phyloP scores from a whole-genome alignment of 2,329 filamentous ascomycete species.

The Trichoderma asperellum region DNA sequence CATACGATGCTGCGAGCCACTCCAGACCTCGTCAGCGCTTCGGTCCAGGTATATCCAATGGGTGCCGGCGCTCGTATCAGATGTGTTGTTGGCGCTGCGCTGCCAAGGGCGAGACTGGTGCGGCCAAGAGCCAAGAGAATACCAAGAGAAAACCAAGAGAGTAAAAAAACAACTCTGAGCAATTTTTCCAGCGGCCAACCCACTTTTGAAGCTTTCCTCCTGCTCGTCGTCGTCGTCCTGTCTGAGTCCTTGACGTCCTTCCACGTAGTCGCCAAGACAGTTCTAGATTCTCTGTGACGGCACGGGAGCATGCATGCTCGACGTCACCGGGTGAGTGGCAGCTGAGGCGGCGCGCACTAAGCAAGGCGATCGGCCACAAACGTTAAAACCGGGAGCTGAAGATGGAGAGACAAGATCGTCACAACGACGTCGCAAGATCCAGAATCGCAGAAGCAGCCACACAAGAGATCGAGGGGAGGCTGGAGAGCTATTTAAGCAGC shows the following conservation, averaged over 20 bases:
- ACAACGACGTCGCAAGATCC: slow-evolving; percentile 25
- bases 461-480: slow-evolving; percentile 9
- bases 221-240: background rate
- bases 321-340: slow-evolving; percentile 27
- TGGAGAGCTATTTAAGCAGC: slow-evolving; percentile 23
- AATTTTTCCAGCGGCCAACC: background rate
- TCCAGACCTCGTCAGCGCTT: background rate
- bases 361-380: slow-evolving; percentile 26
- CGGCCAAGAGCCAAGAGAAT: slow-evolving; percentile 6
- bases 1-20: slow-evolving; percentile 1
- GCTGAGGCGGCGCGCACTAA: slow-evolving; percentile 26
- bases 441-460: slow-evolving; percentile 7
- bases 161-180: background rate
- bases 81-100: slow-evolving; percentile 1
- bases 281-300: background rate
- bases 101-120: slow-evolving; percentile 9
- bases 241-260: slow-evolving; percentile 14
- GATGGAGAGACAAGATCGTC: slow-evolving; percentile 25
- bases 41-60: background rate
- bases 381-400: slow-evolving; percentile 25
- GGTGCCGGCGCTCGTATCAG: slow-evolving; percentile 3
- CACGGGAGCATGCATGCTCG: slow-evolving; percentile 24
- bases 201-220: background rate
- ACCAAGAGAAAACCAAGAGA: background rate
- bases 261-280: slow-evolving; percentile 12